Base-by-base conservation (phyloP, 495 filamentous ascomycete species). In the Clavariopsis aquatica region DNA sequence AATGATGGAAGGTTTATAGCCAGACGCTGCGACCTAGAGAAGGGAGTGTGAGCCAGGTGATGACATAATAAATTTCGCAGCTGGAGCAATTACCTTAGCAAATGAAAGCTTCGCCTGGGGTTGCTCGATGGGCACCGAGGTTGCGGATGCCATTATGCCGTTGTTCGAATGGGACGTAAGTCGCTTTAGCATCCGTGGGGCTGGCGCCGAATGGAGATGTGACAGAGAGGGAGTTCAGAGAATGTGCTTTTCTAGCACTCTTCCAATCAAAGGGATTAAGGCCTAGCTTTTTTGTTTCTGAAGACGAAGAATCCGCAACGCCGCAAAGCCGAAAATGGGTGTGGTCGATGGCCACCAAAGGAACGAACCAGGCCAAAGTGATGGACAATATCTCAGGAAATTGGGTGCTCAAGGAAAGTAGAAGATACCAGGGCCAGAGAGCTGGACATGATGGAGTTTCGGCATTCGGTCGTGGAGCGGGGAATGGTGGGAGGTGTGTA, bases 21-120 rank as follows among this genome's bases (percentile, higher is more conserved):
- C 31, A 66, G 84, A 83, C 54, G 82, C 81, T 66, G 81, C 83
- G 43, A 84, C 83, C 81, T 84, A 52, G 1, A 20, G 15, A 36
- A 19, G 45, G 67, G 58, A 69, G 26, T 10, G 45, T 60, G 62
- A 58, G 62, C 41, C 24, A 54, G 23, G 54, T 5, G 43, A 54
- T 20, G 10, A 28, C 36, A 22, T 12, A 52, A 10, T 36, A 31
- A 2, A 49, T 47, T 12, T 19, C 7, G 4, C 0, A 34, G 13
- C 1, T 51, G 4, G 13, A 29, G 41, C 10, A 75, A 78, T 52
- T 76, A 85, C 85, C 79, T 85, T 86, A 71, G 79, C 79, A 75
- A 80, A 81, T 26, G 79, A 80, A 56, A 72, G 78, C 62, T 75
- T 80, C 23, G 63, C 67, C 43, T 54, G 47, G 19, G 64, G 17